Base-by-base conservation (phyloP, 768 basidiomycete genomes). In the Boletus patriciae region DNA sequence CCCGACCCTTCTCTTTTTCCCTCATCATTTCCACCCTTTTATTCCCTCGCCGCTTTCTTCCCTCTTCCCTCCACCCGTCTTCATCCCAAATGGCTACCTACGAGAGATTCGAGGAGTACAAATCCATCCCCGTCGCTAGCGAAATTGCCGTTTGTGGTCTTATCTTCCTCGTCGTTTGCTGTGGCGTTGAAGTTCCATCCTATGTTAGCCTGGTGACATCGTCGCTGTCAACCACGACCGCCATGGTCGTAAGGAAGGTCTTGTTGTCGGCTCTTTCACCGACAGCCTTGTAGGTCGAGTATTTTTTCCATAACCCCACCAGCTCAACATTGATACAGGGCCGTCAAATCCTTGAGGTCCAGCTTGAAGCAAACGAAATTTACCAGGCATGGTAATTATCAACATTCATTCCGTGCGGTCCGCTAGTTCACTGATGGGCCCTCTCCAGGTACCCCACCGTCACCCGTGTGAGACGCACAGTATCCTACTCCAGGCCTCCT, bases 291-390 rank as follows among this genome's bases (percentile, higher is more conserved):
- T 91, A 71, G 62, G 87, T 78, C 54, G 16, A 23, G 6, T 21
- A 2, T 33, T 34, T 19, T 51, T 33, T 36, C 3, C 19, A 2
- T 55, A 29, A n/a, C 3, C 2, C 5, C 18, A 41, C 23, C 29
- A 45, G 48, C 51, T 53, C 33, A 57, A 60, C 19, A 36, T 45
- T 41, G 41, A 23, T 50, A 8, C 60, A 93, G 91, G 91, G 90
- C 51, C 86, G 90, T 54, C 88, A 90, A 75, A 80, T 92, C 62
- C 75, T 94, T 59, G 88, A 92, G 67, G 87, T 94, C 31, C 90
- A 89, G 67, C 82, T 94, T 55, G 89, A 92, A 55, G 74, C 80
- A 16, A 77, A 78, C 29, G 83, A 88, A 53, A 66, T 90, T 53
- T 88, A 86, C 80, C 75, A 86, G 53, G 85, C 87, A 43, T 88